phyloP scores from a whole-genome alignment of 257 asterid species.

The Nicotiana tabacum region DNA sequence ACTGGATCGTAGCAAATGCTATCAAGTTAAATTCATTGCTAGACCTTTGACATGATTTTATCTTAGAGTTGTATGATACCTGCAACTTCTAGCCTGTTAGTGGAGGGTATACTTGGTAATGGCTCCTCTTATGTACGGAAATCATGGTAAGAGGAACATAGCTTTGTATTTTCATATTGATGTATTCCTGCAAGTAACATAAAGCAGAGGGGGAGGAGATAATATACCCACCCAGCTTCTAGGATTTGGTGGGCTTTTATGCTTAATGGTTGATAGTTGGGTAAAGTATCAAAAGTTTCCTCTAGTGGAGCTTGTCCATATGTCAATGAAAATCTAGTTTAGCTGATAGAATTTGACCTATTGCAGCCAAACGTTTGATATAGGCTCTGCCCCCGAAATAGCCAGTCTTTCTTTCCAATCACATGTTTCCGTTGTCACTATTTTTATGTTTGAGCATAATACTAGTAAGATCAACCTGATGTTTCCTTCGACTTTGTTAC shows the following conservation, averaged over 20 bases:
- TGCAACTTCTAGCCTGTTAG: neutral
- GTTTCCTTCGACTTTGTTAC: neutral
- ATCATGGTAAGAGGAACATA: neutral
- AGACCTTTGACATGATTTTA: neutral
- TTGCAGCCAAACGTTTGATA: neutral
- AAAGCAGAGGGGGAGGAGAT: slow-evolving; percentile 2
- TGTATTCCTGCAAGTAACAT: neutral
- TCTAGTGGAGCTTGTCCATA: neutral
- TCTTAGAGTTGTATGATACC: neutral
- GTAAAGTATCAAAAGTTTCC: neutral
- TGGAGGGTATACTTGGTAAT: neutral
- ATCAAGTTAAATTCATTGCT: neutral
- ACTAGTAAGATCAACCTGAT: neutral
- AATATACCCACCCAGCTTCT: neutral
- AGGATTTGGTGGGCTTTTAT: slow-evolving; percentile 1
- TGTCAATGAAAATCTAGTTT: neutral
- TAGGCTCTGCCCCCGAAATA: neutral
- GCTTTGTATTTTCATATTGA: neutral
- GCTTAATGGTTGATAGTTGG: neutral
- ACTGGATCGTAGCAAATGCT: neutral
- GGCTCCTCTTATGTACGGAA: neutral
- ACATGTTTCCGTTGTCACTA: neutral
- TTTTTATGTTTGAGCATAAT: neutral
- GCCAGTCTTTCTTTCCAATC: neutral
- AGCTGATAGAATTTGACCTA: neutral